Evolutionary conservation across 345 rosid species (phyloP).

Genomic region (Capsella bursapastoris): DNA sequence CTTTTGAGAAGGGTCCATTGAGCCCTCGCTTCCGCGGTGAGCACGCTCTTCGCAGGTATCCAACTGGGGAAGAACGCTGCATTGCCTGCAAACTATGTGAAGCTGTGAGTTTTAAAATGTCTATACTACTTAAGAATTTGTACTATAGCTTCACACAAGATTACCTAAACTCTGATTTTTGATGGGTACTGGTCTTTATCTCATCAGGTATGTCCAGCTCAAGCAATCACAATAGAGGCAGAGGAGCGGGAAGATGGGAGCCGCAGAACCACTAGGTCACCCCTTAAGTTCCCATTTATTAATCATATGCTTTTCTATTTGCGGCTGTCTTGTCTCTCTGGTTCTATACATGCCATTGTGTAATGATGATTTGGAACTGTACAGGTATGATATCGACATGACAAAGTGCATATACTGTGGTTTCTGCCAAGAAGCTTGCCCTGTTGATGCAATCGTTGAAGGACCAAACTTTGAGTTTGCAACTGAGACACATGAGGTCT

Average conservation of each 20-base stretch:
- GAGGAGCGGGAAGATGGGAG: constrained; percentile 98
- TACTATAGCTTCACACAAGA: background rate
- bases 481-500: constrained; percentile 94
- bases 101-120: constrained; percentile 64
- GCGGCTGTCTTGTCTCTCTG: constrained; percentile 12
- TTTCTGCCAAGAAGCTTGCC: constrained; percentile 99
- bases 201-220: constrained; percentile 85
- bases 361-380: constrained; percentile 30
- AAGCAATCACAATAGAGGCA: constrained; percentile 94
- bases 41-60: constrained; percentile 89
- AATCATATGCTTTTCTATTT: background rate
- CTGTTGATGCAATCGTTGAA: constrained; percentile 97
- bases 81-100: constrained; percentile 99
- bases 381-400: constrained; percentile 94
- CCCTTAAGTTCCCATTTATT: constrained; percentile 9
- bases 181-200: constrained; percentile 26
- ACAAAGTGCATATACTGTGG: constrained; percentile 98
- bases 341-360: constrained; percentile 4
- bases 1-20: constrained; percentile 97
- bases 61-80: constrained; percentile 97
- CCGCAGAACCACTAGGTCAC: constrained; percentile 90
- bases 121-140: background rate
- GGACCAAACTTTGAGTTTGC: constrained; percentile 98
- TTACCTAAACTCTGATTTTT: background rate
- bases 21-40: constrained; percentile 98